Percentiles rank a stretch among this genome's conserved stretches.
Conservation (phyloP, 176 grass and related monocot genomes). For the Eragrostis curvula region DNA sequence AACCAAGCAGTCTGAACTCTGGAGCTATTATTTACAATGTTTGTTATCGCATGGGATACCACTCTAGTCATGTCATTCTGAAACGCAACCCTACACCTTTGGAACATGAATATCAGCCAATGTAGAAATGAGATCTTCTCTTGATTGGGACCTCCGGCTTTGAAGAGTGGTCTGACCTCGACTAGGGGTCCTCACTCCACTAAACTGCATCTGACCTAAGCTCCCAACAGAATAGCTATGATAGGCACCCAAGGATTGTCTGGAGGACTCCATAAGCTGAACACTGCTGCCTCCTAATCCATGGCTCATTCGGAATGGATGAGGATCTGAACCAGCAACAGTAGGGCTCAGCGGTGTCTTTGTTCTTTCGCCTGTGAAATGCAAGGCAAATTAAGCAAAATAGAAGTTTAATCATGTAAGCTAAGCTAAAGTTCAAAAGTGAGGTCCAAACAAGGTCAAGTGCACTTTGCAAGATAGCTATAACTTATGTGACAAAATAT, state of each 20-base stretch:
- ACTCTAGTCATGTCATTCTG: slow-evolving; percentile 46
- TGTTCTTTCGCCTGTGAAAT: slow-evolving; percentile 68
- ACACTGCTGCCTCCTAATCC: slow-evolving; percentile 70
- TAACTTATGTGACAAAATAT: slow-evolving; percentile 9
- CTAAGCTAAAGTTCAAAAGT: not conserved
- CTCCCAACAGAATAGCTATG: slow-evolving; percentile 96
- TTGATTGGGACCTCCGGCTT: slow-evolving; percentile 90
- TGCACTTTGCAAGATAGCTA: not conserved
- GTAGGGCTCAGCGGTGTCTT: slow-evolving; percentile 96
- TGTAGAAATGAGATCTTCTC: slow-evolving; percentile 90
- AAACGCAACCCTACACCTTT: slow-evolving; percentile 70
- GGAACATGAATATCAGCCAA: slow-evolving; percentile 74
- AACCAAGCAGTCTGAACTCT: slow-evolving; percentile 44
- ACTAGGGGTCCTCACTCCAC: slow-evolving; percentile 61
- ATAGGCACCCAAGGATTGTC: slow-evolving; percentile 62
- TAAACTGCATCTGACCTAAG: slow-evolving; percentile 93
- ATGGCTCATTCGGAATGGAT: slow-evolving; percentile 80
- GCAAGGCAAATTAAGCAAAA: slow-evolving; percentile 18
- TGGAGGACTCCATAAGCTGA: slow-evolving; percentile 83
- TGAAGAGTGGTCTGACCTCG: slow-evolving; percentile 88
- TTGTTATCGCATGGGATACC: slow-evolving; percentile 40
- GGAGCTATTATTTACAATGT: slow-evolving; percentile 63
- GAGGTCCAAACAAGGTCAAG: not conserved
- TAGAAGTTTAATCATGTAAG: slow-evolving; percentile 22
- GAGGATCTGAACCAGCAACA: slow-evolving; percentile 71